These are phyloP conservation scores for Suhomyces yuchorum DNA, from an alignment of 1,139 yeast genomes.

Conservation along the genomic window DNA sequence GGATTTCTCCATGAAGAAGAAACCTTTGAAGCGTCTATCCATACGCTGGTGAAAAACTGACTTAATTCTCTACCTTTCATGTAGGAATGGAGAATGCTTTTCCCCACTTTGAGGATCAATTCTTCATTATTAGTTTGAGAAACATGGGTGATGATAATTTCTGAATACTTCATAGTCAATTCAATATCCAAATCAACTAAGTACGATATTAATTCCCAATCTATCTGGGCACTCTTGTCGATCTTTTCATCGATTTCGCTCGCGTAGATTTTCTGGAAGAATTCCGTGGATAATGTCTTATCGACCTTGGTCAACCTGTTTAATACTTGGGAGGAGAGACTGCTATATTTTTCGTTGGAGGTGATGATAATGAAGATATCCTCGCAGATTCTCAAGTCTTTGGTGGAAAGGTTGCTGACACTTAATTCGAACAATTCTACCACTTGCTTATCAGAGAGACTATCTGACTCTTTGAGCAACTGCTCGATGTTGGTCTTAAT, in stretches of 20 bases:
- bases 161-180: slow-evolving; percentile 45
- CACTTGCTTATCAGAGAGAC: slow-evolving; percentile 20
- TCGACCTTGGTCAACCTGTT: slow-evolving; percentile 38
- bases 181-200: slow-evolving; percentile 54
- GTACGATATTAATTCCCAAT: slow-evolving; percentile 50
- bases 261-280: slow-evolving; percentile 39
- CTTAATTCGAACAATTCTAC: slow-evolving; percentile 28
- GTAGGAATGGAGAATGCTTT: slow-evolving; percentile 48
- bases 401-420: slow-evolving; percentile 28
- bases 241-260: slow-evolving; percentile 26
- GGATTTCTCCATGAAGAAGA: slow-evolving; percentile 29
- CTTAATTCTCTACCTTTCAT: slow-evolving; percentile 61
- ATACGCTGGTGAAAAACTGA: slow-evolving; percentile 46
- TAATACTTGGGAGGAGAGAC: slow-evolving; percentile 42
- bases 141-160: slow-evolving; percentile 22
- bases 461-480: slow-evolving; percentile 17
- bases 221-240: slow-evolving; percentile 16
- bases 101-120: slow-evolving; percentile 29
- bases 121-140: slow-evolving; percentile 1
- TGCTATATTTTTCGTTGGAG: slow-evolving; percentile 26
- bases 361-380: slow-evolving; percentile 42
- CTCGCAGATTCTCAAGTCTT: slow-evolving; percentile 43
- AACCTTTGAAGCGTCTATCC: slow-evolving; percentile 41
- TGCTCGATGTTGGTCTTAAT: slow-evolving; percentile 24
- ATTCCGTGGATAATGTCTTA: slow-evolving; percentile 50